phyloP scores from a whole-genome alignment of 176 grass and related monocot species.

The Carex kokanica region DNA sequence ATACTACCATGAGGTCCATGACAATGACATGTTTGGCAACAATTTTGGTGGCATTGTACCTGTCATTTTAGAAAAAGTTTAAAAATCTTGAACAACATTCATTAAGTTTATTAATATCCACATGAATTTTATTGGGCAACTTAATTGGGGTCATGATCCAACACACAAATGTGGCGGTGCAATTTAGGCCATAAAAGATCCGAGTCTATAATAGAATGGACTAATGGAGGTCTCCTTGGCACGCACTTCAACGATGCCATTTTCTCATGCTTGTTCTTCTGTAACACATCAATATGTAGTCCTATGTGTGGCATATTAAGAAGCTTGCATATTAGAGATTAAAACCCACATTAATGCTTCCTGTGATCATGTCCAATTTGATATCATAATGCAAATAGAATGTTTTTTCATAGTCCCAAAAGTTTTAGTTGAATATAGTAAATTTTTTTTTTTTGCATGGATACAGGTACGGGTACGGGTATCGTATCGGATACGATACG shows the following conservation, averaged over 20 bases:
- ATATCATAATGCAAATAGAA: not conserved
- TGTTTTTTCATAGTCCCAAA: not conserved
- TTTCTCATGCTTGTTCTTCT: not conserved
- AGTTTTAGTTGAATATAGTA: not conserved
- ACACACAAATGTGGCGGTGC: not conserved
- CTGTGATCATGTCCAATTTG: not conserved
- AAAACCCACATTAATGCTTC: not conserved
- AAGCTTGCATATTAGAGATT: not conserved
- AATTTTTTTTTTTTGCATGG: no score
- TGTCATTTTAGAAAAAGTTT: not conserved
- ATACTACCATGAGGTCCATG: not conserved
- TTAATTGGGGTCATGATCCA: not conserved
- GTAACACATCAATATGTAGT: not conserved
- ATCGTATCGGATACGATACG: no score
- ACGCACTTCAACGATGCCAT: not conserved
- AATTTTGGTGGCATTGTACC: not conserved
- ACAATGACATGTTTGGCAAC: conserved; percentile 8
- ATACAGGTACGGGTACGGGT: no score
- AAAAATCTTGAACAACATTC: not conserved
- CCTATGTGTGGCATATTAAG: not conserved
- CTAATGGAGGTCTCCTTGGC: no score
- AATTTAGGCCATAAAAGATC: not conserved
- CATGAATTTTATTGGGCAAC: not conserved
- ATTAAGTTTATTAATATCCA: not conserved
- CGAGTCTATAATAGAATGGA: not conserved